These are phyloP conservation scores for Vigna mungo DNA, from an alignment of 306 rosid species.

Conservation along the genomic window DNA sequence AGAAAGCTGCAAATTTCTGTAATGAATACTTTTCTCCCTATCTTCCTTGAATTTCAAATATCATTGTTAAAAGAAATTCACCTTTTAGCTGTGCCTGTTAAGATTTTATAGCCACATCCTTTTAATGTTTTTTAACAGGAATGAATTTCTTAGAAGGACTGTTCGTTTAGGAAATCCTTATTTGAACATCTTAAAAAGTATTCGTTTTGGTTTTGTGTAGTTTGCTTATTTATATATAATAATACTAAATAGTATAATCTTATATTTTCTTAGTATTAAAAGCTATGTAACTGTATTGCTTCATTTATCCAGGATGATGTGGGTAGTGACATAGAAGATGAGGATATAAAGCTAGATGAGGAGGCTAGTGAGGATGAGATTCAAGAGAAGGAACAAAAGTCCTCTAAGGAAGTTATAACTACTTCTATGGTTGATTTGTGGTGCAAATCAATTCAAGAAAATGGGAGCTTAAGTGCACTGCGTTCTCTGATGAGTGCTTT, in stretches of 20 bases:
- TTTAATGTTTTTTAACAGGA: neutral
- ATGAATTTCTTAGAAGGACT: constrained; percentile 15
- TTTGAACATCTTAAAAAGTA: neutral
- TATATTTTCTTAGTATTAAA: constrained; percentile 9
- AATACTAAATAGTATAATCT: neutral
- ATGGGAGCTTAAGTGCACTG: constrained; percentile 64
- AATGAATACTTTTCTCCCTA: neutral
- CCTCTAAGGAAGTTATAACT: constrained; percentile 64
- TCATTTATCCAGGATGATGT: constrained; percentile 65
- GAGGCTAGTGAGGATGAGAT: constrained; percentile 42
- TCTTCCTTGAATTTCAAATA: neutral
- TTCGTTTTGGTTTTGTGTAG: neutral
- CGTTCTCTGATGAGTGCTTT: constrained; percentile 84
- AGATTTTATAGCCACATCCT: neutral
- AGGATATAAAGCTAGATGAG: constrained; percentile 51
- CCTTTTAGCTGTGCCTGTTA: neutral
- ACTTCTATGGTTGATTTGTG: constrained; percentile 80
- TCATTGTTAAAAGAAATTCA: neutral
- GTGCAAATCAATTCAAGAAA: constrained; percentile 68
- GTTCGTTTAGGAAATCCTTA: neutral
- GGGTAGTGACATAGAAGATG: constrained; percentile 62
- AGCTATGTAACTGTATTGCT: constrained; percentile 24
- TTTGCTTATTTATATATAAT: constrained; percentile 7
- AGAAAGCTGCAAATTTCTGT: constrained; percentile 14
- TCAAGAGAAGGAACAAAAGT: constrained; percentile 51